Conservation (phyloP, 352 stramenopile species). For the Globisporangium alternatum region DNA sequence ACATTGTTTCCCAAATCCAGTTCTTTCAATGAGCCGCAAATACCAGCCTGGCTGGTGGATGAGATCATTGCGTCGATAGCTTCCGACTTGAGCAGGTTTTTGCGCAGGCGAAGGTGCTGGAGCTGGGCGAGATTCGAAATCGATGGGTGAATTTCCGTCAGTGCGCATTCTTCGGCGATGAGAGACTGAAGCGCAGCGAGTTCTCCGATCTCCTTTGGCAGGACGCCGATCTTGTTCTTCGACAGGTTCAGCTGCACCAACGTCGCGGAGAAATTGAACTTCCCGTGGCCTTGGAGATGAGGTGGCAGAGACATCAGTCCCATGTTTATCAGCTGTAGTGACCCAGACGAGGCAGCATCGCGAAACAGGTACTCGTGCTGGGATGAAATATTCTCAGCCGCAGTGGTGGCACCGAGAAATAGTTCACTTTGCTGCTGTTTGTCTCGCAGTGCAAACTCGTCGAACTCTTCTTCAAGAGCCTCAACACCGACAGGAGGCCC, state of each 20-base stretch:
- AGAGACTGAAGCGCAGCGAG: slow-evolving; percentile 61
- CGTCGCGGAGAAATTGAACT: slow-evolving; percentile 51
- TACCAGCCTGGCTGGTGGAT: slow-evolving; percentile 19
- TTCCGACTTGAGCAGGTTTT: slow-evolving; percentile 66
- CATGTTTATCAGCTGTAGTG: slow-evolving; percentile 55
- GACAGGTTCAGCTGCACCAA: slow-evolving; percentile 67
- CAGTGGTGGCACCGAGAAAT: slow-evolving; percentile 5
- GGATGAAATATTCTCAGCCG: slow-evolving; percentile 16
- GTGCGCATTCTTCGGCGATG: slow-evolving; percentile 57
- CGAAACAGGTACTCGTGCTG: slow-evolving; percentile 67
- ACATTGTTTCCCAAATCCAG: slow-evolving; percentile 74
- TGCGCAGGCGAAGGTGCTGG: slow-evolving; percentile 60
- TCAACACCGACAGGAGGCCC: slow-evolving; percentile 58
- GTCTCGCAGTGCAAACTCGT: slow-evolving; percentile 58
- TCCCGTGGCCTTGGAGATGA: slow-evolving; percentile 34
- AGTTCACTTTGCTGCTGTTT: slow-evolving; percentile 41
- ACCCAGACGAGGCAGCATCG: slow-evolving; percentile 51
- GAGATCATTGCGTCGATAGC: slow-evolving; percentile 45
- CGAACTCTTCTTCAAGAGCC: slow-evolving; percentile 60
- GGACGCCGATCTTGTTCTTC: slow-evolving; percentile 52
- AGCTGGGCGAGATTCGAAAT: slow-evolving; percentile 54
- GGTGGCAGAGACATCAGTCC: slow-evolving; percentile 43
- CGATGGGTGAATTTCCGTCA: slow-evolving; percentile 48
- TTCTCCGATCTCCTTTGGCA: slow-evolving; percentile 51
- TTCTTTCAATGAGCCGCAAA: slow-evolving; percentile 57